Percentiles rank a stretch among this genome's conserved stretches.
Evolutionary conservation across 305 asterid species (phyloP).

Genomic region (Fraxinus sp.): DNA sequence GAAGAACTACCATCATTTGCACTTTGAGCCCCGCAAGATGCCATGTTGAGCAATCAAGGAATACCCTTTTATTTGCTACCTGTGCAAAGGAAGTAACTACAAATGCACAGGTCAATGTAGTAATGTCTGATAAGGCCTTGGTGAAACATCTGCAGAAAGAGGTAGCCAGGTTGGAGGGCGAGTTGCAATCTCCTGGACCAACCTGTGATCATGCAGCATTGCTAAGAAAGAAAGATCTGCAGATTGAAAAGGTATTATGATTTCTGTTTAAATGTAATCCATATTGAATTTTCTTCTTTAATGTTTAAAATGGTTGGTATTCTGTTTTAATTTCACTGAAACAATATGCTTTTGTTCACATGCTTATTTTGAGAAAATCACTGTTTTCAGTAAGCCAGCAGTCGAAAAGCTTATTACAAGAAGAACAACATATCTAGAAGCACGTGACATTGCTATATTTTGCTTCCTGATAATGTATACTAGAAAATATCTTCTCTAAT

Average conservation of each 20-base stretch:
- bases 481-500: not conserved
- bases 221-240: slow-evolving; percentile 81
- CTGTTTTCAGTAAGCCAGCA: not conserved
- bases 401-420: not conserved
- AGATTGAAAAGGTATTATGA: slow-evolving; percentile 70
- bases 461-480: not conserved
- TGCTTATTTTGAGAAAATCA: not conserved
- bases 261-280: slow-evolving; percentile 4
- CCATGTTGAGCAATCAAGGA: slow-evolving; percentile 94
- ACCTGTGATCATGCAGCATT: slow-evolving; percentile 57
- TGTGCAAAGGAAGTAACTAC: slow-evolving; percentile 96
- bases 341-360: not conserved
- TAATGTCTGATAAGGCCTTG: slow-evolving; percentile 96
- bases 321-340: slow-evolving; percentile 1
- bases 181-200: slow-evolving; percentile 72
- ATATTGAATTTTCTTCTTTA: not conserved
- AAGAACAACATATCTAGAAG: not conserved
- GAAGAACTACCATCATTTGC: slow-evolving; percentile 55
- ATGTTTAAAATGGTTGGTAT: slow-evolving; percentile 2
- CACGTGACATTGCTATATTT: not conserved
- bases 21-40: slow-evolving; percentile 75
- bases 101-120: slow-evolving; percentile 91
- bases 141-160: slow-evolving; percentile 97
- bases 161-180: slow-evolving; percentile 90
- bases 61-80: slow-evolving; percentile 86